Evolutionary conservation across 441 rosid species (phyloP), one percentile per base, ranked within the genome.

Genomic region (Adansonia rubrostipa): DNA sequence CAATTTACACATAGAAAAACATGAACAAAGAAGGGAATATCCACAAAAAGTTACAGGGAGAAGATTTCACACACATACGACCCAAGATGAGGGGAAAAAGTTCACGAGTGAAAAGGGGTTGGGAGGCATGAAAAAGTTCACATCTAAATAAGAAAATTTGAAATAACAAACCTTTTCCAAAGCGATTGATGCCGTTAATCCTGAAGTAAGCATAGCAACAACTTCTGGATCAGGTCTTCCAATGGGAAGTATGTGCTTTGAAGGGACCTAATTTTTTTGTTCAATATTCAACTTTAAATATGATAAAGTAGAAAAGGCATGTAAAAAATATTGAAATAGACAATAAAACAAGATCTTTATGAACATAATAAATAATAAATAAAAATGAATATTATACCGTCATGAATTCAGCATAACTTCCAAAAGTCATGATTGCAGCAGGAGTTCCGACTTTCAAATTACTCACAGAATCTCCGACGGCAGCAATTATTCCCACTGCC

Each of bases 191-290:
- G 99, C 99, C 64, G 99, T 96, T 80, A 96, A 81, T 73, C 99
- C 99, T 20, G 98, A 96, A 69, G 99, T 96, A 84, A 96, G 98
- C 98, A 96, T 91, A 76, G 97, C 99, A 83, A 96, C 94, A 80
- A 93, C 98, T 88, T 96, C 98, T 36, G 99, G 96, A 80, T 93
- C 98, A 62, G 98, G 99, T 82, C 93, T 92, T 74, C 97, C 90
- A 75, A 96, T 94, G 61, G 97, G 94, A 82, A 96, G 97, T 57
- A 96, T 78, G 40, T 91, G 90, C 85, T 91, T 94, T 66, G 92
- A 83, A 71, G 88, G 86, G 79, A 96, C 98, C 99, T 96, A 80
- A 4, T 11, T 40, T 6, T 77, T 62, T 57, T n/a, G 71, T 6
- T 68, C 20, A 44, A 58, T 20, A 71, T 64, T 74, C 71, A 60